phyloP scores from a whole-genome alignment of 768 basidiomycete species.

The Cytidiella melzeri region DNA sequence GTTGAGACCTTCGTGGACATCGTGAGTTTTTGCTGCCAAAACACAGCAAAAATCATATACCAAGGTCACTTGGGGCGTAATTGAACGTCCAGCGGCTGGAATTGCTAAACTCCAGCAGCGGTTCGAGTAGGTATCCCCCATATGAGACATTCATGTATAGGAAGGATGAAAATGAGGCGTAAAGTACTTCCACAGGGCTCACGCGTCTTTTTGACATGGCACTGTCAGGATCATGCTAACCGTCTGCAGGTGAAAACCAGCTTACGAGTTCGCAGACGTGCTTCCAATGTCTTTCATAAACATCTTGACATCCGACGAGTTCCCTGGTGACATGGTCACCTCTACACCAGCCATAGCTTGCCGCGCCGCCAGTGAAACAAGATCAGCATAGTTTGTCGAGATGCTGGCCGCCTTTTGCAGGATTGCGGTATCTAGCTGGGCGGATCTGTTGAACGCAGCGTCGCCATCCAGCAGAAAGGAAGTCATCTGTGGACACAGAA shows the following conservation, averaged over 20 bases:
- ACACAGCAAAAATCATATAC: slow-evolving; percentile 8
- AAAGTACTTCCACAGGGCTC: slow-evolving; percentile 29
- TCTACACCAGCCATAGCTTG: slow-evolving; percentile 23
- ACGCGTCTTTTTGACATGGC: slow-evolving; percentile 15
- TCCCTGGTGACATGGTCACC: slow-evolving; percentile 17
- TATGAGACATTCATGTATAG: slow-evolving; percentile 27
- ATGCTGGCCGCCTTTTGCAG: slow-evolving; percentile 15
- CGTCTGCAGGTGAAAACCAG: neutral
- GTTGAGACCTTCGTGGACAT: neutral
- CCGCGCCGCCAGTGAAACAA: slow-evolving; percentile 22
- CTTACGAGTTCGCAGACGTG: neutral
- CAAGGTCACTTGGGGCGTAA: slow-evolving; percentile 25
- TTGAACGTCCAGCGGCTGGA: slow-evolving; percentile 12
- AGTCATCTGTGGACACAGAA: too few species aligned
- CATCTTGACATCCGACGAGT: slow-evolving; percentile 22
- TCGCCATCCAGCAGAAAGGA: slow-evolving; percentile 16
- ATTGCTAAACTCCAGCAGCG: slow-evolving; percentile 23
- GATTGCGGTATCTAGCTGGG: slow-evolving; percentile 20
- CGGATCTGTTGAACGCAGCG: slow-evolving; percentile 14
- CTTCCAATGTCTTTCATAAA: slow-evolving; percentile 18
- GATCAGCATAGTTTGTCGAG: slow-evolving; percentile 18
- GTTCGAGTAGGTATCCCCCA: slow-evolving; percentile 20
- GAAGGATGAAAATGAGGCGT: slow-evolving; percentile 24
- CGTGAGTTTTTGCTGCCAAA: too few species aligned
- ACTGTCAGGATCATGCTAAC: neutral